These are phyloP conservation scores for Mucor irregularis DNA, from an alignment of 371 early-diverging fungal species.

Conservation along the genomic window DNA sequence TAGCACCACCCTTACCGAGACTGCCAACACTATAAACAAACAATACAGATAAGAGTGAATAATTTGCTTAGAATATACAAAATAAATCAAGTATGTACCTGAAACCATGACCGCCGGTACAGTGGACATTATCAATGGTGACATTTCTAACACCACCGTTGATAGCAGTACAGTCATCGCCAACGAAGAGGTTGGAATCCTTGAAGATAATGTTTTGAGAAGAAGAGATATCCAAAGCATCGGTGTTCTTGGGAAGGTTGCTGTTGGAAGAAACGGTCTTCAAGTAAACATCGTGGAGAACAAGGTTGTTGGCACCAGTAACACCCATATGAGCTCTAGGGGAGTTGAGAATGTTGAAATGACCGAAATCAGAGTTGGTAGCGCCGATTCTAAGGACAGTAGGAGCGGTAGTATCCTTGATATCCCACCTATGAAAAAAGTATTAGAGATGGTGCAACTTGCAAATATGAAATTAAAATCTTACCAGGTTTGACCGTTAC, in stretches of 20 bases:
- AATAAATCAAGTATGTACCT: too few relatives aligned
- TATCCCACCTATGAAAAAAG: constrained; percentile 15
- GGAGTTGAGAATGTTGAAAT: constrained; percentile 29
- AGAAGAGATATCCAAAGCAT: constrained; percentile 36
- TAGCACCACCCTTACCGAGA: constrained; percentile 33
- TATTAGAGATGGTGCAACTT: background rate
- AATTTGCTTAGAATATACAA: too few relatives aligned
- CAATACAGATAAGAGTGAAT: background rate
- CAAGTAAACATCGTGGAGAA: constrained; percentile 22
- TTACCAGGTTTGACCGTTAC: constrained; percentile 36
- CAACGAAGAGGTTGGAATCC: constrained; percentile 20
- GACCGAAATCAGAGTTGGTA: constrained; percentile 29
- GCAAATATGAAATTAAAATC: too few relatives aligned
- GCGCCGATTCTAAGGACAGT: constrained; percentile 34
- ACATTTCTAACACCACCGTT: constrained; percentile 32
- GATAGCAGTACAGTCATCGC: constrained; percentile 39
- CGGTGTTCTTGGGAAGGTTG: constrained; percentile 31
- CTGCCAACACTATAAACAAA: constrained; percentile 24
- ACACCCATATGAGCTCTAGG: constrained; percentile 37
- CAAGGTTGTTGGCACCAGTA: constrained; percentile 25
- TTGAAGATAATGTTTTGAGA: constrained; percentile 25
- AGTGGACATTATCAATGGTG: constrained; percentile 23
- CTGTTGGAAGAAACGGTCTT: constrained; percentile 28
- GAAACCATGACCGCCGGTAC: constrained; percentile 37
- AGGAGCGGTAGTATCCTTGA: constrained; percentile 29